Percentiles rank a stretch among this genome's conserved stretches.
Conservation (phyloP, 805 yeast species). For the Saccharomyces kudriavzevii region DNA sequence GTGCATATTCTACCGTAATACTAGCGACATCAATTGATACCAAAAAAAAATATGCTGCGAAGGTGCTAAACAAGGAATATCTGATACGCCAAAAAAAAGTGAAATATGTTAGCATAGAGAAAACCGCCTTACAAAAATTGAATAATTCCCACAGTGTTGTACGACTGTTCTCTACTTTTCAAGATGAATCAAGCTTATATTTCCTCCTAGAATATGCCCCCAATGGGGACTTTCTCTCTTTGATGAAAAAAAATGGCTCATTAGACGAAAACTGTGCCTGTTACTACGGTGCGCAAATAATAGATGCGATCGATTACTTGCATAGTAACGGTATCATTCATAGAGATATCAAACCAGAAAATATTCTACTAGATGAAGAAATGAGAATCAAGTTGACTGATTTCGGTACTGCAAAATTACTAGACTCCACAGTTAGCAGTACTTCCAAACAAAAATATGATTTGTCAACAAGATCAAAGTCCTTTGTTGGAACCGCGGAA, state of each 20-base stretch:
- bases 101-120: constrained; percentile 76
- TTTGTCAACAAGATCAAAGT: constrained; percentile 58
- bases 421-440: constrained; percentile 40
- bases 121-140: constrained; percentile 66
- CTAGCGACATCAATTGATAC: constrained; percentile 75
- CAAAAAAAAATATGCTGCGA: constrained; percentile 69
- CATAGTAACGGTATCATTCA: constrained; percentile 72
- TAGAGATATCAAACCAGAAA: constrained; percentile 79
- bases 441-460: constrained; percentile 46
- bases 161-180: constrained; percentile 68
- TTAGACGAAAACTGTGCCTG: constrained; percentile 60
- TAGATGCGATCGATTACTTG: constrained; percentile 66
- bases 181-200: constrained; percentile 64
- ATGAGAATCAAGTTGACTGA: constrained; percentile 66
- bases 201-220: constrained; percentile 74
- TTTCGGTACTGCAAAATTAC: constrained; percentile 73
- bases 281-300: constrained; percentile 64
- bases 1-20: constrained; percentile 89
- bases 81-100: constrained; percentile 76
- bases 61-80: constrained; percentile 67
- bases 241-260: constrained; percentile 63
- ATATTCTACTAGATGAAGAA: constrained; percentile 55
- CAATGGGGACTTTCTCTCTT: constrained; percentile 63
- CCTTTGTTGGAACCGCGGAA: constrained; percentile 83
- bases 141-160: constrained; percentile 55